Evolutionary conservation across 1,139 yeast species (phyloP).

Genomic region (Pichia sp.): DNA sequence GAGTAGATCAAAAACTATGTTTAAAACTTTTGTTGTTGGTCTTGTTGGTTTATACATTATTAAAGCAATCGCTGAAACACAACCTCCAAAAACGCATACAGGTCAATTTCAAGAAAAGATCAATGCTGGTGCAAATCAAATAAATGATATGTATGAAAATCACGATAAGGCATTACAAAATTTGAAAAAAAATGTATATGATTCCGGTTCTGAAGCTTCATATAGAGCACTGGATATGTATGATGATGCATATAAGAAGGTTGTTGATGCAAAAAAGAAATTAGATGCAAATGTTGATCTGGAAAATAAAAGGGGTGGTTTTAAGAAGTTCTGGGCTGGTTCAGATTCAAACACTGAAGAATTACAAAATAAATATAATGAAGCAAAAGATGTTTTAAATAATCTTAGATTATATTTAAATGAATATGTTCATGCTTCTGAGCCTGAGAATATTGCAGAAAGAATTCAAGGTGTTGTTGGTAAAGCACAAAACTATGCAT

Average conservation of each 20-base stretch:
- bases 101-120: background rate
- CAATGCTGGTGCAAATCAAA: background rate
- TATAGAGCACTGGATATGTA: conserved; percentile 7
- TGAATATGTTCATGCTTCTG: conserved; percentile 15
- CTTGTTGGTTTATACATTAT: conserved; percentile 6
- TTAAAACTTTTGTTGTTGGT: conserved; percentile 9
- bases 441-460: background rate
- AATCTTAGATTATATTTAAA: conserved; percentile 24
- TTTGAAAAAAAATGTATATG: conserved; percentile 2
- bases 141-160: background rate
- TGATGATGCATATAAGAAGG: conserved; percentile 10
- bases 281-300: conserved; percentile 1
- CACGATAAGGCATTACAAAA: conserved; percentile 1
- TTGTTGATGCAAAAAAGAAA: conserved; percentile 10
- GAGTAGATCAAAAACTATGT: conserved; percentile 3
- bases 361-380: conserved; percentile 10
- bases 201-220: conserved; percentile 9
- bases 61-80: conserved; percentile 1
- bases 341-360: background rate
- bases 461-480: conserved; percentile 12
- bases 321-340: conserved; percentile 9
- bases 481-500: conserved; percentile 33
- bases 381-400: conserved; percentile 8
- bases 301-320: background rate
- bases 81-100: background rate